Evolutionary conservation across 192 early-diverging fungal species (phyloP).

Genomic region (Coemansia asiatica): DNA sequence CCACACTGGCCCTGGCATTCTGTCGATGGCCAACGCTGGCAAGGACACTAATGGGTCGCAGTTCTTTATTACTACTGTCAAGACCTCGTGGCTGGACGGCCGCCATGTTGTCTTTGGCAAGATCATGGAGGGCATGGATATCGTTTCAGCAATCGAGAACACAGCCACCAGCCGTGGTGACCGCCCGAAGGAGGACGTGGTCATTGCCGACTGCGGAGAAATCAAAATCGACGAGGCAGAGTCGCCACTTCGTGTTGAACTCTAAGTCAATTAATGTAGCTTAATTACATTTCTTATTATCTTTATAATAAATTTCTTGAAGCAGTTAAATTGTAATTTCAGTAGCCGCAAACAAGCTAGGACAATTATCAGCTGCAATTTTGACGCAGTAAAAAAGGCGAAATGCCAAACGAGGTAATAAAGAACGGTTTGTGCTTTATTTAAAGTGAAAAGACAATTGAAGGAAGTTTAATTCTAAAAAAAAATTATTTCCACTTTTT

Average conservation of each 20-base stretch:
- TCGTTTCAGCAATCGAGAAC: constrained; percentile 38
- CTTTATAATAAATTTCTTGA: background rate
- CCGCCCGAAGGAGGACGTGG: constrained; percentile 66
- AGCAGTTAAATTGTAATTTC: background rate
- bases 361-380: background rate
- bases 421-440: background rate
- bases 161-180: constrained; percentile 55
- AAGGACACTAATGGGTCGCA: constrained; percentile 79
- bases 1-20: constrained; percentile 67
- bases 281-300: background rate
- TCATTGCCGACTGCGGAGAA: constrained; percentile 75
- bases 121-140: constrained; percentile 65
- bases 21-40: constrained; percentile 84
- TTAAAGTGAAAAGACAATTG: too few species aligned
- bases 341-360: background rate
- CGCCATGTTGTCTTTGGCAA: constrained; percentile 82
- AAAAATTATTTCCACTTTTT: too few species aligned
- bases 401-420: background rate
- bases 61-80: constrained; percentile 76
- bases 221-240: constrained; percentile 61
- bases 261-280: constrained; percentile 9
- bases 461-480: too few species aligned
- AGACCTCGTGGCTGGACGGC: constrained; percentile 74
- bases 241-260: constrained; percentile 48
- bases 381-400: background rate